phyloP scores from a whole-genome alignment of 1,284 basidiomycete genomes.

The Golubevia pallescens region DNA sequence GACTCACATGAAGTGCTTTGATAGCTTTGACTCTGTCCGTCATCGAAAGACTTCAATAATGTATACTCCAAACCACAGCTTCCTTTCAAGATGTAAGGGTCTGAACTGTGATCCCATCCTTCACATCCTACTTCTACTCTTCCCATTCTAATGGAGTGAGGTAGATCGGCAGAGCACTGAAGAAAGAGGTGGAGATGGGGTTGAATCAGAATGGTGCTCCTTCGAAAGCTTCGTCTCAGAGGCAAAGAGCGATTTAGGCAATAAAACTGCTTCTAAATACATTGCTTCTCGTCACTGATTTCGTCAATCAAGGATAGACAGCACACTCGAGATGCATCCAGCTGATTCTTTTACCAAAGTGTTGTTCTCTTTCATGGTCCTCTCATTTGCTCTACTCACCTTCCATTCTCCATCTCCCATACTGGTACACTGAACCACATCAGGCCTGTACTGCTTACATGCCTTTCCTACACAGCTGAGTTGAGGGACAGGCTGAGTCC shows the following conservation, averaged over 20 bases:
- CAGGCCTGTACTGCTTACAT: slow-evolving; percentile 29
- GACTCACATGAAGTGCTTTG: neutral
- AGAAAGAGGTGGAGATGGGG: neutral
- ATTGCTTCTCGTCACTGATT: too few species aligned
- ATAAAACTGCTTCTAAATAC: too few species aligned
- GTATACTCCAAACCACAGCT: neutral
- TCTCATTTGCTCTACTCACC: slow-evolving; percentile 6
- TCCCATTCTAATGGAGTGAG: slow-evolving; percentile 27
- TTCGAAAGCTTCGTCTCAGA: too few species aligned
- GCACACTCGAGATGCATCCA: too few species aligned
- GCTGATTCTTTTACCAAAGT: too few species aligned
- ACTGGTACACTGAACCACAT: slow-evolving; percentile 36
- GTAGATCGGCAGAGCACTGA: slow-evolving; percentile 39
- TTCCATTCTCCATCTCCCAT: slow-evolving; percentile 50
- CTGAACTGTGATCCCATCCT: slow-evolving; percentile 33
- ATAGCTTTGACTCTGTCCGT: neutral
- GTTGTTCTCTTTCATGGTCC: neutral
- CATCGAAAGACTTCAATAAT: neutral
- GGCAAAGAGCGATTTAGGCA: too few species aligned
- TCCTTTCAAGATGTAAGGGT: slow-evolving; percentile 39
- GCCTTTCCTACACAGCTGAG: slow-evolving; percentile 26
- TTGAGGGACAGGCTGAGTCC: slow-evolving; percentile 28
- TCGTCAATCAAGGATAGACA: too few species aligned
- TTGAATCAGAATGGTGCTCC: too few species aligned
- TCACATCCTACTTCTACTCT: slow-evolving; percentile 48